Percentiles rank a stretch among this genome's conserved stretches.
phyloP scores from a whole-genome alignment of 805 yeast species.

The Ogataea corticis region DNA sequence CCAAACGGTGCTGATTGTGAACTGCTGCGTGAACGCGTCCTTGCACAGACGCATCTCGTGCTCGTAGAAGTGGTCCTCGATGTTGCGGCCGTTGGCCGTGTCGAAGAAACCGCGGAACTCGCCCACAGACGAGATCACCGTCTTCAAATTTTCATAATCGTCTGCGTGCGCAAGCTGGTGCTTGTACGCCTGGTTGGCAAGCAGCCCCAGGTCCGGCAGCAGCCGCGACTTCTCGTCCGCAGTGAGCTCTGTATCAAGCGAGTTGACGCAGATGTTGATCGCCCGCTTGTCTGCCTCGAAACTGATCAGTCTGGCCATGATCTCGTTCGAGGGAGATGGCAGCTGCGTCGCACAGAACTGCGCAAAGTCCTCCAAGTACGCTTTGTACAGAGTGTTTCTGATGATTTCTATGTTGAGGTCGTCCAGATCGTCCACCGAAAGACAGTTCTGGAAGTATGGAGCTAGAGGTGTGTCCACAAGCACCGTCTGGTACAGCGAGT shows the following conservation, averaged over 20 bases:
- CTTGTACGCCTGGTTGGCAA: slow-evolving; percentile 67
- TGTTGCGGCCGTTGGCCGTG: slow-evolving; percentile 50
- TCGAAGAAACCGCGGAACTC: slow-evolving; percentile 65
- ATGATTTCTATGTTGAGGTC: slow-evolving; percentile 95
- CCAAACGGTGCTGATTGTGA: slow-evolving; percentile 87
- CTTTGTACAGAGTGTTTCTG: slow-evolving; percentile 87
- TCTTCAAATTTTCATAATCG: slow-evolving; percentile 80
- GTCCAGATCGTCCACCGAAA: slow-evolving; percentile 85
- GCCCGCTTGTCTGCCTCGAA: slow-evolving; percentile 97
- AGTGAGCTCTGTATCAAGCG: slow-evolving; percentile 80
- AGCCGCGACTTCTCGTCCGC: slow-evolving; percentile 67
- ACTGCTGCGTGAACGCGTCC: slow-evolving; percentile 95
- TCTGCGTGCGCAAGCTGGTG: slow-evolving; percentile 71
- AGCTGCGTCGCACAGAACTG: slow-evolving; percentile 61
- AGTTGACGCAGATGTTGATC: slow-evolving; percentile 87
- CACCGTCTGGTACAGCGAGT: slow-evolving; percentile 88
- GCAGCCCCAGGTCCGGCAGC: slow-evolving; percentile 80
- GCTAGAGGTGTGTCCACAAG: slow-evolving; percentile 96
- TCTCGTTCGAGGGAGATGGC: slow-evolving; percentile 74
- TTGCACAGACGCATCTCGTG: slow-evolving; percentile 90
- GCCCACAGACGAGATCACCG: slow-evolving; percentile 60
- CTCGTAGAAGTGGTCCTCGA: slow-evolving; percentile 93
- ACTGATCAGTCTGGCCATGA: slow-evolving; percentile 72
- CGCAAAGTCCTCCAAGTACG: slow-evolving; percentile 86
- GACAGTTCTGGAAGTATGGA: slow-evolving; percentile 89